A percentile compares a stretch with the other conserved stretches of the same genome.
phyloP scores from a whole-genome alignment of 306 rosid species.

The Cicer chorassanicum region DNA sequence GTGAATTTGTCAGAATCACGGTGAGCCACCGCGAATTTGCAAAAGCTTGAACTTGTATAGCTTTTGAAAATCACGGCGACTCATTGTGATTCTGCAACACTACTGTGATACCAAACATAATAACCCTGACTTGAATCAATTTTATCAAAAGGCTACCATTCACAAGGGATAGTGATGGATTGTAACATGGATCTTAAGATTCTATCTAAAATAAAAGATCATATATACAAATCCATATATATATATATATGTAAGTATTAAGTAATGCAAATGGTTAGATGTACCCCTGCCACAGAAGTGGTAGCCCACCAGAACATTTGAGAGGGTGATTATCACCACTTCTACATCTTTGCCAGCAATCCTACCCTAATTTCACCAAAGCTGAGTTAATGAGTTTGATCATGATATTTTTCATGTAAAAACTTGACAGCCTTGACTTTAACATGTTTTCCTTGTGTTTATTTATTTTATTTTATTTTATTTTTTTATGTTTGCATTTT shows the following conservation, averaged over 20 bases:
- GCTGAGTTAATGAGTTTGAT: background rate
- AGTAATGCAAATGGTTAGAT: background rate
- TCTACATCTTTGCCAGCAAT: background rate
- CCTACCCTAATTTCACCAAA: slow-evolving; percentile 2
- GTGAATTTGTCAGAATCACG: too few species aligned
- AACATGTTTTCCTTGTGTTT: background rate
- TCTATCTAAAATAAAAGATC: background rate
- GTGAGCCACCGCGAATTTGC: too few species aligned
- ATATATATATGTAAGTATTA: background rate
- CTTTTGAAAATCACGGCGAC: too few species aligned
- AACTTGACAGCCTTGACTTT: background rate
- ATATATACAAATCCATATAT: background rate
- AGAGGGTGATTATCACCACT: background rate
- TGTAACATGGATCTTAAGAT: background rate
- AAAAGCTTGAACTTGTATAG: too few species aligned
- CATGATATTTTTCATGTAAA: background rate
- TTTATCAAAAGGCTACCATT: slow-evolving; percentile 2
- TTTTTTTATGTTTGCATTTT: slow-evolving; percentile 1
- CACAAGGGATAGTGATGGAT: background rate
- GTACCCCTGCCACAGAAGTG: background rate
- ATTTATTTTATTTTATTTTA: too few species aligned
- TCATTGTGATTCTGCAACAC: too few species aligned
- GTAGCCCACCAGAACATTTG: background rate
- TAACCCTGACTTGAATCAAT: background rate
- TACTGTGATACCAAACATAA: too few species aligned